phyloP scores from a whole-genome alignment of 805 yeast genomes.

The Candida ipomoeae region DNA sequence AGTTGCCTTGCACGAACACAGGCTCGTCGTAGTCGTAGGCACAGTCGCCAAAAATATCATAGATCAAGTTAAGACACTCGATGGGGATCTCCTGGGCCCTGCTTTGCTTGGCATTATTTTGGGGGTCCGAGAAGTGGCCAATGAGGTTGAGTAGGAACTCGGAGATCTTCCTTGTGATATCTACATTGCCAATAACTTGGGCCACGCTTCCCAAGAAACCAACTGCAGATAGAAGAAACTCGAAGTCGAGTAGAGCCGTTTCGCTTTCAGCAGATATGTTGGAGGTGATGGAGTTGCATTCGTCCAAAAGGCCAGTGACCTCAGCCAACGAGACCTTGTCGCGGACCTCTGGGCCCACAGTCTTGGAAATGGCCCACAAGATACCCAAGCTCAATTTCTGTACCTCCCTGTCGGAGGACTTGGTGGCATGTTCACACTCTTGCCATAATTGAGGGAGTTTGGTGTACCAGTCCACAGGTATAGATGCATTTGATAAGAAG shows the following conservation, averaged over 20 bases:
- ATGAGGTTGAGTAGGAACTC: conserved; percentile 34
- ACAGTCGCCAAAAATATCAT: conserved; percentile 78
- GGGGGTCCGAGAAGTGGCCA: conserved; percentile 13
- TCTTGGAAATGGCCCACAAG: conserved; percentile 36
- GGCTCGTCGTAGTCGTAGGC: conserved; percentile 61
- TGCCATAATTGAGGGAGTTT: conserved; percentile 30
- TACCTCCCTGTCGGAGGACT: conserved; percentile 17
- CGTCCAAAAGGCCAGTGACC: conserved; percentile 23
- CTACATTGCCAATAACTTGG: conserved; percentile 40
- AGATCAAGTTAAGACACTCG: conserved; percentile 62
- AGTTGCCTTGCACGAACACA: conserved; percentile 56
- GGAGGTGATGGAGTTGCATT: conserved; percentile 16
- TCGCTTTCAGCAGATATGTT: conserved; percentile 15
- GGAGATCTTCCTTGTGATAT: conserved; percentile 43
- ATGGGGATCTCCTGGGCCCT: conserved; percentile 40
- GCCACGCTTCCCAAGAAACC: conserved; percentile 55
- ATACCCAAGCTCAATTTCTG: conserved; percentile 34
- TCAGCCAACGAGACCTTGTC: conserved; percentile 23
- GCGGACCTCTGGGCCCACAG: conserved; percentile 33
- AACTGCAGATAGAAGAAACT: conserved; percentile 40
- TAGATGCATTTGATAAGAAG: conserved; percentile 28
- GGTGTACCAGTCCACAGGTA: conserved; percentile 39
- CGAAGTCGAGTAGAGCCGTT: conserved; percentile 22
- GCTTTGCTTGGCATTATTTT: conserved; percentile 12
- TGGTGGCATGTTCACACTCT: conserved; percentile 12